A percentile compares a stretch with the other conserved stretches of the same genome.
Conservation (phyloP, 164 flowering plant genomes). For the Akebia trifoliata region DNA sequence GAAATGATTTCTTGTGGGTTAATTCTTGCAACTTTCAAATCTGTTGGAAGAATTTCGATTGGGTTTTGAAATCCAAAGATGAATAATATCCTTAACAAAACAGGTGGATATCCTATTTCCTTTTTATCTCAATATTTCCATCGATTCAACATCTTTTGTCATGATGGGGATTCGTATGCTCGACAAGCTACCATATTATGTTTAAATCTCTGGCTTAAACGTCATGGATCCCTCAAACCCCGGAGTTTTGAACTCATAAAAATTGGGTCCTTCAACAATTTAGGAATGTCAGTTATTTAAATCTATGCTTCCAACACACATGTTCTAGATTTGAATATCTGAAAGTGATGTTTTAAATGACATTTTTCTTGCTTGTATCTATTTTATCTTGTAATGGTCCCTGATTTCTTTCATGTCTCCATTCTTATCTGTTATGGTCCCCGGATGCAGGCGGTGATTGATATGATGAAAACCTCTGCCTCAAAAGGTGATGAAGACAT, state of each 20-base stretch:
- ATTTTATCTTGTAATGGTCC: slow-evolving; percentile 19
- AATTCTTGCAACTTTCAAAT: background rate
- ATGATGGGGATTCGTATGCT: background rate
- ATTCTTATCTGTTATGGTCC: slow-evolving; percentile 16
- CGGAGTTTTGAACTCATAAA: slow-evolving; percentile 1
- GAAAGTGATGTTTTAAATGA: slow-evolving; percentile 4
- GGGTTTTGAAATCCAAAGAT: background rate
- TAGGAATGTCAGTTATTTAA: background rate
- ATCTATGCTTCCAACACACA: background rate
- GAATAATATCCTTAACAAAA: background rate
- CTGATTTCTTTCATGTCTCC: slow-evolving; percentile 6
- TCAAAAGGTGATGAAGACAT: slow-evolving; percentile 33
- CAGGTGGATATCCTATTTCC: background rate
- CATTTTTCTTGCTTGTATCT: slow-evolving; percentile 10
- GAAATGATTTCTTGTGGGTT: too few species aligned
- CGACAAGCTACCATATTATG: background rate
- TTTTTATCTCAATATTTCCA: background rate
- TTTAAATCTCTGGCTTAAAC: slow-evolving; percentile 5
- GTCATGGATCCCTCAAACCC: background rate
- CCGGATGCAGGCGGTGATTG: slow-evolving; percentile 11
- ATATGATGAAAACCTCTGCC: slow-evolving; percentile 17
- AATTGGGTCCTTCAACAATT: background rate
- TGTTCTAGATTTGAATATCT: background rate
- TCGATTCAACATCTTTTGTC: background rate
- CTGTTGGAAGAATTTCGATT: too few species aligned